phyloP scores from a whole-genome alignment of 306 rosid species.

The Ammopiptanthus mongolicus region DNA sequence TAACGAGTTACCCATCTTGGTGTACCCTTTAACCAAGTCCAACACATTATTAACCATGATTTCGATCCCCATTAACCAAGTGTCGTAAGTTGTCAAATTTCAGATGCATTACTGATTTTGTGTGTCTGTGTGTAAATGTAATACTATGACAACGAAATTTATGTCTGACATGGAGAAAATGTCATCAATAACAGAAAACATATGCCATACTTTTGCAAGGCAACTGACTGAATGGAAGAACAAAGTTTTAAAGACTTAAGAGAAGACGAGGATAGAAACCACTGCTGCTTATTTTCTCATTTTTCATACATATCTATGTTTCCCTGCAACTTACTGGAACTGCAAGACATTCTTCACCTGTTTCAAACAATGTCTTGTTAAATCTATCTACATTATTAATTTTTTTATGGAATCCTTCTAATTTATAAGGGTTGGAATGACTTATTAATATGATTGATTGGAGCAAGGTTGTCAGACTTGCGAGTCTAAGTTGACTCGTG shows the following conservation, averaged over 20 bases:
- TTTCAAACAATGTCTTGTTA: not conserved
- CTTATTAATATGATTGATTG: not conserved
- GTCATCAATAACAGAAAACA: no score
- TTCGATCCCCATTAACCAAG: no score
- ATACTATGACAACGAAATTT: not conserved
- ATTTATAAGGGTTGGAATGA: not conserved
- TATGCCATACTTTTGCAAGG: not conserved
- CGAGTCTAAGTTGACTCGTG: no score
- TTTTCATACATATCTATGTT: not conserved
- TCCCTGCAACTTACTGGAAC: not conserved
- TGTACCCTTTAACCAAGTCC: no score
- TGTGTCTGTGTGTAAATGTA: no score
- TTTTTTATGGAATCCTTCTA: not conserved
- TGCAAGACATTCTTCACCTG: not conserved
- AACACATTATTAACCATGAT: no score
- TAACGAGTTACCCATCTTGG: no score
- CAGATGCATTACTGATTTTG: no score
- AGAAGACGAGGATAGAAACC: not conserved
- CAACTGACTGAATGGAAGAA: not conserved
- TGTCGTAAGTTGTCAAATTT: no score
- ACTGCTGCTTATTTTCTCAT: not conserved
- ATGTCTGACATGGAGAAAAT: not conserved
- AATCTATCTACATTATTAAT: not conserved
- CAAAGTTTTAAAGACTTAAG: not conserved
- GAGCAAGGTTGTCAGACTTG: no score